Conservation (phyloP, 2,329 filamentous ascomycete genomes). For the Tolypocladium nubicola region DNA sequence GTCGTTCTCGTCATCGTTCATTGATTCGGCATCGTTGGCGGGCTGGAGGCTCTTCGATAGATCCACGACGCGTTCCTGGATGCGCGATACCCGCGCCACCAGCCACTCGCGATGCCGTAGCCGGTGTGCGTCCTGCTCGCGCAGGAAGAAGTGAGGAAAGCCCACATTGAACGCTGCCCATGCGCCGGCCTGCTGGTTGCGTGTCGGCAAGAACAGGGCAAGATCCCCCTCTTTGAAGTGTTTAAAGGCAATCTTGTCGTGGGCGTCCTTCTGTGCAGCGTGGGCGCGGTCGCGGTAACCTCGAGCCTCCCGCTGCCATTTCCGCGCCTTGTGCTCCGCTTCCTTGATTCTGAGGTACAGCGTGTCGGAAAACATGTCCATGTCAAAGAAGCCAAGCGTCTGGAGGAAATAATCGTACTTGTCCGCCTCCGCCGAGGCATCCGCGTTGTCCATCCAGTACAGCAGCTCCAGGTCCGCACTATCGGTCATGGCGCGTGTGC, state of each 20-base stretch:
- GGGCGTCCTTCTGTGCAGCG: constrained; percentile 68
- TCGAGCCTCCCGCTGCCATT: constrained; percentile 82
- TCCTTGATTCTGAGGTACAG: constrained; percentile 87
- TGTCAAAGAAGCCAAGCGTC: constrained; percentile 66
- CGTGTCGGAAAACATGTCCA: constrained; percentile 74
- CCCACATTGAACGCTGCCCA: constrained; percentile 99
- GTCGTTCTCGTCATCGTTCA: constrained; percentile 66
- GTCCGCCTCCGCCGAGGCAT: constrained; percentile 54
- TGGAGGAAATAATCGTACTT: constrained; percentile 68
- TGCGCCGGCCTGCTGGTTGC: constrained; percentile 86
- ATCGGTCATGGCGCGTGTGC: constrained; percentile 45
- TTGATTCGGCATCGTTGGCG: constrained; percentile 36
- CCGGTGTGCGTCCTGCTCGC: constrained; percentile 82
- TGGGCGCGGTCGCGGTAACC: constrained; percentile 83
- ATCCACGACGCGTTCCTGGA: constrained; percentile 90
- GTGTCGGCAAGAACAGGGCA: constrained; percentile 84
- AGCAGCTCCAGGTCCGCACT: constrained; percentile 62
- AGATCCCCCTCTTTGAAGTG: constrained; percentile 96
- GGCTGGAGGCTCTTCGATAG: constrained; percentile 64
- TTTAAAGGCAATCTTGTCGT: constrained; percentile 92
- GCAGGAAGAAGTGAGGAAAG: constrained; percentile 92
- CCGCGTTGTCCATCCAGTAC: constrained; percentile 69
- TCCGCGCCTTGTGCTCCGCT: constrained; percentile 83
- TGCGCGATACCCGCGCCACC: constrained; percentile 82
- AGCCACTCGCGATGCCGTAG: constrained; percentile 85